Base-by-base conservation (phyloP, 345 rosid genomes). In the Passiflora organensis region DNA sequence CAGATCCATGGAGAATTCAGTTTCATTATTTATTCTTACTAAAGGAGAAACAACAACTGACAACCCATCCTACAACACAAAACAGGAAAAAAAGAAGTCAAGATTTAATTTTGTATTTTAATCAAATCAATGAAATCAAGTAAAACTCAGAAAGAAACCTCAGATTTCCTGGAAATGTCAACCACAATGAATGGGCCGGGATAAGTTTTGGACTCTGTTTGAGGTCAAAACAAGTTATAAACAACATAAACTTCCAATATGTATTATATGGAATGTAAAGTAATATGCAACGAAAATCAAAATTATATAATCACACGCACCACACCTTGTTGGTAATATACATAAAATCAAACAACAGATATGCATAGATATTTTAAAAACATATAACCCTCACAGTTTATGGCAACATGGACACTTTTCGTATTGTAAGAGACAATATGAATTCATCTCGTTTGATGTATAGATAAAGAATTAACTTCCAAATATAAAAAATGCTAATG, bases 171-270 rank as follows among this genome's bases (percentile, higher is more conserved):
- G 66, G 76, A 74, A 67, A 83, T 62, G 66, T 85, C 91, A 58
- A 83, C 79, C 46, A 91, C 83, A 69, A 91, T 38, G 69, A 85
- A 78, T 10, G 97, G 97, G 49, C 97, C 97, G 32, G 96, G 97
- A 60, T 79, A 78, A 70, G 80, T 80, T 77, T 72, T 87, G 59
- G 96, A 80, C 74, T 80, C 97, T 91, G 83, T 48, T 70, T 38
- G 68, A 73, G 13, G 43, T 28, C 34, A 28, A 28, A 28, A 28
- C n/a, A n/a, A n/a, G n/a, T n/a, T n/a, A n/a, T n/a, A n/a, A n/a
- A n/a, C n/a, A n/a, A n/a, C n/a, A n/a, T n/a, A n/a, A n/a, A n/a
- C n/a, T n/a, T n/a, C n/a, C n/a, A n/a, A n/a, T n/a, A n/a, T n/a
- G n/a, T n/a, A n/a, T n/a, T n/a, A n/a, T n/a, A n/a, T n/a, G n/a